phyloP scores from a whole-genome alignment of 75 land plant genomes.

The Picea glauca region DNA sequence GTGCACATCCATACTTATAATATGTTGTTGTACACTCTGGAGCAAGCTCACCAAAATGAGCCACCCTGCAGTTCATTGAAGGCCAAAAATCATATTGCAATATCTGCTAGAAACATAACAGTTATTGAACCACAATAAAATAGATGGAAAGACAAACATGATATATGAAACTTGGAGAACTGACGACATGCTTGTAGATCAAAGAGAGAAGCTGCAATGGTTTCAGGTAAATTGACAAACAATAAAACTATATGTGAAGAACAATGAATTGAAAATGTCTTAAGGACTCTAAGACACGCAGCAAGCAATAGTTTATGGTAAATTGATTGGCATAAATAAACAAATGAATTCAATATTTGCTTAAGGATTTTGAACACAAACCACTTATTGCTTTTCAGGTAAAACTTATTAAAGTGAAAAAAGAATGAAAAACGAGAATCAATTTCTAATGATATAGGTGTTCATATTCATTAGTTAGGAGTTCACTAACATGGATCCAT shows the following conservation, averaged over 20 bases:
- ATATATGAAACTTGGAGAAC: neutral
- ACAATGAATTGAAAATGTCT: too few relatives aligned
- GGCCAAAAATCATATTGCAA: neutral
- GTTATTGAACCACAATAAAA: neutral
- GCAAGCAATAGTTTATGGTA: too few relatives aligned
- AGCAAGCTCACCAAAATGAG: constrained; percentile 89
- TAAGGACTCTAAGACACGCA: too few relatives aligned
- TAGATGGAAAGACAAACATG: neutral
- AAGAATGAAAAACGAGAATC: too few relatives aligned
- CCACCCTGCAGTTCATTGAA: constrained; percentile 49
- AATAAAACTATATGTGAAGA: neutral
- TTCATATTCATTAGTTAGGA: too few relatives aligned
- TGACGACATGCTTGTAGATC: neutral
- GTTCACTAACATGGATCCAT: too few relatives aligned
- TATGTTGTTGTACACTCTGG: constrained; percentile 80
- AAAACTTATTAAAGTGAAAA: too few relatives aligned
- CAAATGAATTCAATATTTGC: too few relatives aligned
- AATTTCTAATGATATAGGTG: too few relatives aligned
- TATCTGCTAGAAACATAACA: neutral
- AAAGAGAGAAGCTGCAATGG: neutral
- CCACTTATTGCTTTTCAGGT: too few relatives aligned
- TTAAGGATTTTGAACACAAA: too few relatives aligned
- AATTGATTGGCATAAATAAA: too few relatives aligned
- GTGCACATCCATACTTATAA: constrained; percentile 89
- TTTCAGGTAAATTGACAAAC: neutral